These are phyloP conservation scores for Wickerhamomyces strasburgensis DNA, from an alignment of 805 yeast species.

Conservation along the genomic window DNA sequence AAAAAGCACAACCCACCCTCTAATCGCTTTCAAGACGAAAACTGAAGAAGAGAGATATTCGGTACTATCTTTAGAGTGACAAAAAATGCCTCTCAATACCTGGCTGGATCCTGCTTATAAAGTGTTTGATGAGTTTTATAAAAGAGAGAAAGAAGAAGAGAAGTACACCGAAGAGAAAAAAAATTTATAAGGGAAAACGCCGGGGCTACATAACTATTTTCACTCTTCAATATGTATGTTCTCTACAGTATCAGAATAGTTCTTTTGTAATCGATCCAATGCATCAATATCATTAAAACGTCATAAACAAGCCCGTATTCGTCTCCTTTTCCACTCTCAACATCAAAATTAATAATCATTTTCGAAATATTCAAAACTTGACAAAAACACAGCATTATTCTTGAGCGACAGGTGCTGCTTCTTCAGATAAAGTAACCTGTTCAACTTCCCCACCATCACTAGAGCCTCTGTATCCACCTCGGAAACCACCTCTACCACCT, in stretches of 20 bases:
- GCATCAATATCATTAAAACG: too few relatives aligned
- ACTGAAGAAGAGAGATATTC: constrained; percentile 16
- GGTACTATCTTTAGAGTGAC: background rate
- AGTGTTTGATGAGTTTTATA: background rate
- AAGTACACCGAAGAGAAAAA: too few relatives aligned
- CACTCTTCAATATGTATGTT: too few relatives aligned
- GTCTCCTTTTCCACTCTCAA: too few relatives aligned
- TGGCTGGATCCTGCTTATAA: background rate
- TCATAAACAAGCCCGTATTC: too few relatives aligned
- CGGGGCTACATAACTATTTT: too few relatives aligned
- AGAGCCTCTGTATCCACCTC: constrained; percentile 6
- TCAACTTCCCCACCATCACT: constrained; percentile 3
- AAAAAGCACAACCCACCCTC: constrained; percentile 12
- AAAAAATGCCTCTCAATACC: background rate
- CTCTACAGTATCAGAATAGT: too few relatives aligned
- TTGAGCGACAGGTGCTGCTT: background rate
- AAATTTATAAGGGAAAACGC: too few relatives aligned
- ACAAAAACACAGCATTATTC: too few relatives aligned
- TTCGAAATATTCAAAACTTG: too few relatives aligned
- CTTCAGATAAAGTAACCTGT: background rate
- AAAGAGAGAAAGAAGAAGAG: background rate
- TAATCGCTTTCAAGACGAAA: constrained; percentile 21
- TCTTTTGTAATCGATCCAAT: too few relatives aligned
- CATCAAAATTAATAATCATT: too few relatives aligned
- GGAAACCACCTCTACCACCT: constrained; percentile 6